phyloP scores from a whole-genome alignment of 495 filamentous ascomycete genomes.

The Penicillium dipodomyicola region DNA sequence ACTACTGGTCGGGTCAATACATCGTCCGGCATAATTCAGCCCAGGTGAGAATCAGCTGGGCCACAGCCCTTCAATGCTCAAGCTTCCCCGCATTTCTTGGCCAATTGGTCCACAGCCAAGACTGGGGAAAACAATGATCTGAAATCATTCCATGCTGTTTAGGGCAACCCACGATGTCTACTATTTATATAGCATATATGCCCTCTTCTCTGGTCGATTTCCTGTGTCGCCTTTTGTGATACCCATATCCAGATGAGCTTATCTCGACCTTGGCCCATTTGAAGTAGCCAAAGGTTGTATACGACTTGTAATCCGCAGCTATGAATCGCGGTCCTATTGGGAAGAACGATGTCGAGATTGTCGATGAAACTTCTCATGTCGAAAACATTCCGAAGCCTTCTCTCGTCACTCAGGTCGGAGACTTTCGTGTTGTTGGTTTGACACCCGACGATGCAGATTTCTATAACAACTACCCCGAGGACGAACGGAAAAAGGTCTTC shows the following conservation, averaged over 20 bases:
- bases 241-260: not conserved
- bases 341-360: slow-evolving; percentile 17
- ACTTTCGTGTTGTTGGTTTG: slow-evolving; percentile 15
- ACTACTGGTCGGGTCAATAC: not conserved
- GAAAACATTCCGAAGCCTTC: slow-evolving; percentile 15
- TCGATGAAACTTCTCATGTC: slow-evolving; percentile 12
- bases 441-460: slow-evolving; percentile 13
- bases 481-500: slow-evolving; percentile 10
- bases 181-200: not conserved
- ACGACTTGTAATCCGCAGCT: not conserved
- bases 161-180: not conserved
- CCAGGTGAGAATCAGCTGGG: not conserved
- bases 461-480: slow-evolving; percentile 6
- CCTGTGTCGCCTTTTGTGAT: not conserved
- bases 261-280: not conserved
- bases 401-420: slow-evolving; percentile 9
- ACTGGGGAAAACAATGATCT: not conserved
- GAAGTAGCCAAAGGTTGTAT: not conserved
- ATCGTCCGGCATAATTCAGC: not conserved
- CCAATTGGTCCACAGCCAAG: not conserved
- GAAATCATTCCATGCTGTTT: not conserved
- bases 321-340: slow-evolving; percentile 10
- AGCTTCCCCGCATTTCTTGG: not conserved
- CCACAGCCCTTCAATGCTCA: not conserved
- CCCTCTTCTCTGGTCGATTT: not conserved